Evolutionary conservation across 2,329 filamentous ascomycete species (phyloP).

Genomic region (Curvularia spicifera): DNA sequence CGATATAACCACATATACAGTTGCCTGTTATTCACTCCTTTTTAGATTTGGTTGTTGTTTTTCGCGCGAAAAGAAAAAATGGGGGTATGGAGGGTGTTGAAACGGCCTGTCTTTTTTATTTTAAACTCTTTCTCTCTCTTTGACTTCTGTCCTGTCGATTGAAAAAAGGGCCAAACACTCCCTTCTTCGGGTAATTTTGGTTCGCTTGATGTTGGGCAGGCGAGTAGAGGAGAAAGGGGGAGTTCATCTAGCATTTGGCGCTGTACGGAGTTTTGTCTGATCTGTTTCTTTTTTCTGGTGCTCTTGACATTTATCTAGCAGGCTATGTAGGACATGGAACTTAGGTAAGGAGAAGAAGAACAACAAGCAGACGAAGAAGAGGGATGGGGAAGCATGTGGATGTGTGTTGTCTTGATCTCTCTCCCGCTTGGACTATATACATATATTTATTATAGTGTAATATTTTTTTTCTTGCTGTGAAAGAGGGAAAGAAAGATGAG

Average conservation of each 20-base stretch:
- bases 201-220: neutral
- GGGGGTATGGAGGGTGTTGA: slow-evolving; percentile 13
- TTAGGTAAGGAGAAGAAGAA: neutral
- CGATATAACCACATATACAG: slow-evolving; percentile 27
- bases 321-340: neutral
- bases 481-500: neutral
- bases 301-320: no score
- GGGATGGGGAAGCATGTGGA: neutral
- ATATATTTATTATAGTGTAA: neutral
- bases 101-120: neutral
- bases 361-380: neutral
- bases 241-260: neutral
- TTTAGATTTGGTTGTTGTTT: neutral
- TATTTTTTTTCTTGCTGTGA: neutral
- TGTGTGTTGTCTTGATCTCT: neutral
- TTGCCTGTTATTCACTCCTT: neutral
- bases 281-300: neutral
- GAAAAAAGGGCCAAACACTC: neutral
- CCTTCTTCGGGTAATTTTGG: neutral
- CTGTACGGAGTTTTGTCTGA: slow-evolving; percentile 1
- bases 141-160: neutral
- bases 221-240: neutral
- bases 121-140: neutral
- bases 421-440: neutral
- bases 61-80: slow-evolving; percentile 15